Percentiles rank a stretch among this genome's conserved stretches.
These are phyloP conservation scores for Carnegiea gigantea DNA, from an alignment of 179 eudicot genomes.

Conservation along the genomic window DNA sequence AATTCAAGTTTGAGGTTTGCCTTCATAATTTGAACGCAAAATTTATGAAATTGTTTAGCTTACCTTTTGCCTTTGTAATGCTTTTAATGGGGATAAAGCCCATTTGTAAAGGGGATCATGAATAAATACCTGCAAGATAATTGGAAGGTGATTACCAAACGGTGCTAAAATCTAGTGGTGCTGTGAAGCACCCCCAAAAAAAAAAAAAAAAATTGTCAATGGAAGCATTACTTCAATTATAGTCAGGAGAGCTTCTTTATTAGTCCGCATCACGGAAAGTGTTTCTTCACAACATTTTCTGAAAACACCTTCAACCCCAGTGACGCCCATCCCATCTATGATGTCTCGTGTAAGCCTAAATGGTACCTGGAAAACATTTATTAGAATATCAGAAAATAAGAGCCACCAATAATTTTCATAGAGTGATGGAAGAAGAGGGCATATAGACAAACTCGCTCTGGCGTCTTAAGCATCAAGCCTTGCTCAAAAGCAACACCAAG, in stretches of 20 bases:
- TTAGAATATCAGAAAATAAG: not conserved
- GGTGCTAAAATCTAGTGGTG: not conserved
- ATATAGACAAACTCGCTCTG: conserved; percentile 71
- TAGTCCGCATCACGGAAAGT: conserved; percentile 87
- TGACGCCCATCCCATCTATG: conserved; percentile 96
- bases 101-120: conserved; percentile 98
- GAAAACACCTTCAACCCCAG: conserved; percentile 96
- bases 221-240: conserved; percentile 70
- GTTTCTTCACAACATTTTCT: conserved; percentile 98
- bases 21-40: not conserved
- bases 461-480: conserved; percentile 98
- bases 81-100: conserved; percentile 96
- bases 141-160: conserved; percentile 8
- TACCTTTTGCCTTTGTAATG: conserved; percentile 95
- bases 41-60: conserved; percentile 8
- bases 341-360: conserved; percentile 91
- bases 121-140: conserved; percentile 79
- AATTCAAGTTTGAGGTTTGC: not conserved
- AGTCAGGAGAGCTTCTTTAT: conserved; percentile 93
- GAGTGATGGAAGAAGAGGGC: not conserved
- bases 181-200: no score
- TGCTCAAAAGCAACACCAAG: conserved; percentile 99
- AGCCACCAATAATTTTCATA: not conserved
- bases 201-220: not conserved
- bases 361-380: conserved; percentile 61